Evolutionary conservation across 306 rosid genomes (phyloP), one percentile per base, ranked within the genome.

Genomic region (Acmispon strigosus): DNA sequence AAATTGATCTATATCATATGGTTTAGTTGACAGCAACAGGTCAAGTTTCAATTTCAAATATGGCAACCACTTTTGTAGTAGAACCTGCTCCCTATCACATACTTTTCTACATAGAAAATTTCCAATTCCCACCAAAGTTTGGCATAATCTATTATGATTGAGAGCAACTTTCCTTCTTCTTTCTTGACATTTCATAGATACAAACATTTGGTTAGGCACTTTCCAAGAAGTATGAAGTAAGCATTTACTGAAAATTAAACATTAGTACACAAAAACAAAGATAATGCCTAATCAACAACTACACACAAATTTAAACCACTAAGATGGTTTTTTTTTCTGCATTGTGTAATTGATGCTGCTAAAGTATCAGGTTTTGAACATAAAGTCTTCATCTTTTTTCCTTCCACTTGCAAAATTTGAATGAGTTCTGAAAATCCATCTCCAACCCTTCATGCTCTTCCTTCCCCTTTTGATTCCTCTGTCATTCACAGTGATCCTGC

Each of bases 401-500:
- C 89, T 77, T 57, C 62, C 54, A 65, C 49, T 78, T 62, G 76
- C 89, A 89, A 90, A 80, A 62, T 78, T 78, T 48, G 90, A 80
- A 65, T 87, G 82, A 42, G 89, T 85, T 78, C 87, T 85, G 82
- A 94, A 91, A 67, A 91, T 89, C 99, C 99, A 91, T 71, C 80
- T 80, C 97, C 95, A 91, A 63, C 95, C 90, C 83, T 94, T 94
- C 67, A 84, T 74, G 73, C 86, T 94, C 62, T 79, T 94, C 76
- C 91, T 84, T 29, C 92, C 96, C 55, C 82, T 89, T 69, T 76
- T 89, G 14, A 88, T 77, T 29, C 87, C 96, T 73, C 87, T 91
- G 15, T 89, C 97, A 78, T 85, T 89, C 9, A 86, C 92, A 43
- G 88, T 89, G 29, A 95, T 83, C 66, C 99, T 89, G 74, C 97